Evolutionary conservation across 2,329 filamentous ascomycete species (phyloP), one percentile per base, ranked within the genome.

Genomic region (Ceratocystis ficicola): DNA sequence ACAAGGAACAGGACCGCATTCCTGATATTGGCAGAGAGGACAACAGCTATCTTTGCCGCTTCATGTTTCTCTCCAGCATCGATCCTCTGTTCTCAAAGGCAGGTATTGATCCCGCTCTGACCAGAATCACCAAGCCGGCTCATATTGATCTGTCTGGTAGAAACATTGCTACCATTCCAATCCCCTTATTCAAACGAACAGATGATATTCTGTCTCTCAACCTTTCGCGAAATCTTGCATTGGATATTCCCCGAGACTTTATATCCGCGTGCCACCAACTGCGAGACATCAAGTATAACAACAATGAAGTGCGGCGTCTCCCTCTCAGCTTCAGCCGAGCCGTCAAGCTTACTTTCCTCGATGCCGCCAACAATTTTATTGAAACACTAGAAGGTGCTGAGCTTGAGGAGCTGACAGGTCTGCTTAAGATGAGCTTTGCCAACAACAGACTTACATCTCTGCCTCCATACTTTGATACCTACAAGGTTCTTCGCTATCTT

Each of bases 11-110:
- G 66, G 94, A 99, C 74, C 86, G 85, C 48, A 85, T 99, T 59
- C 93, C 96, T 73, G 94, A 97, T 69, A 84, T 99, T 64, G 94
- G 94, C 32, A 86, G 94, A 66, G 94, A 99, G 75, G 94, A 99
- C 77, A 96, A 97, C 75, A 95, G 92, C 73, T 99, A 97, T 71
- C 82, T 99, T 12, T 95, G 92, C 73, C 89, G 94, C 5, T 97
- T 99, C 77, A 90, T 94, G 68, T 99, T 99, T 75, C 79, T 96
- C 67, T 92, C 93, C 17, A 77, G 75, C 22, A 36, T 59, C 8
- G 67, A 68, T n/a, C 64, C 60, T n/a, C 85, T 82, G 68, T 79
- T 89, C 28, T 86, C 90, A 69, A 65, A 65, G 15, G 92, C 93
- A 12, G 63, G 57, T 7, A 87, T 92, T 69, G 93, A 97, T 71